phyloP scores from a whole-genome alignment of 2,329 filamentous ascomycete genomes.

The Ophiostoma australiae region DNA sequence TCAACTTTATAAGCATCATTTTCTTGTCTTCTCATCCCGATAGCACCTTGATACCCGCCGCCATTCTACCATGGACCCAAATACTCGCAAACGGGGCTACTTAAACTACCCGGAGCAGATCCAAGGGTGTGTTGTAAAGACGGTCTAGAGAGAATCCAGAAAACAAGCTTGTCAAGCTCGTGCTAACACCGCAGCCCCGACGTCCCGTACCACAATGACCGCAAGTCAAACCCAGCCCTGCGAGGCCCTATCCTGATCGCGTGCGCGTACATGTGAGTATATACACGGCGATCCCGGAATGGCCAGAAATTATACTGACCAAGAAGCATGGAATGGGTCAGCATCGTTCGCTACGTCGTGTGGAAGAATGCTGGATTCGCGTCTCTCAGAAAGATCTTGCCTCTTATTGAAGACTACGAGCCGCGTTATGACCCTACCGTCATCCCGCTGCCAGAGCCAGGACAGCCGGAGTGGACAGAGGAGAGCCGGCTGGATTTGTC shows the following conservation, averaged over 20 bases:
- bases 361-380: constrained; percentile 63
- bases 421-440: constrained; percentile 46
- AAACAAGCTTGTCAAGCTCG: not conserved
- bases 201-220: constrained; percentile 43
- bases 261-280: constrained; percentile 50
- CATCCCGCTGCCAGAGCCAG: constrained; percentile 39
- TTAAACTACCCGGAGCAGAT: constrained; percentile 38
- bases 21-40: not conserved
- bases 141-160: not conserved
- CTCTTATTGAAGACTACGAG: constrained; percentile 48
- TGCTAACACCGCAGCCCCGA: constrained; percentile 32
- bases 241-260: constrained; percentile 50
- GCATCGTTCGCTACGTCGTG: constrained; percentile 50
- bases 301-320: not conserved
- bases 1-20: not conserved
- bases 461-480: constrained; percentile 38
- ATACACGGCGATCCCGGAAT: not conserved
- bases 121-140: constrained; percentile 33
- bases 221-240: constrained; percentile 53
- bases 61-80: constrained; percentile 25
- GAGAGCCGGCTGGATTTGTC: constrained; percentile 23
- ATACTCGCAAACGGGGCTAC: constrained; percentile 29
- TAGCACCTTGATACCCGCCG: not conserved
- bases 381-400: constrained; percentile 49
- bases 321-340: constrained; percentile 50